A percentile compares a stretch with the other conserved stretches of the same genome.
phyloP scores from a whole-genome alignment of 768 basidiomycete genomes.

The Suillus discolor region DNA sequence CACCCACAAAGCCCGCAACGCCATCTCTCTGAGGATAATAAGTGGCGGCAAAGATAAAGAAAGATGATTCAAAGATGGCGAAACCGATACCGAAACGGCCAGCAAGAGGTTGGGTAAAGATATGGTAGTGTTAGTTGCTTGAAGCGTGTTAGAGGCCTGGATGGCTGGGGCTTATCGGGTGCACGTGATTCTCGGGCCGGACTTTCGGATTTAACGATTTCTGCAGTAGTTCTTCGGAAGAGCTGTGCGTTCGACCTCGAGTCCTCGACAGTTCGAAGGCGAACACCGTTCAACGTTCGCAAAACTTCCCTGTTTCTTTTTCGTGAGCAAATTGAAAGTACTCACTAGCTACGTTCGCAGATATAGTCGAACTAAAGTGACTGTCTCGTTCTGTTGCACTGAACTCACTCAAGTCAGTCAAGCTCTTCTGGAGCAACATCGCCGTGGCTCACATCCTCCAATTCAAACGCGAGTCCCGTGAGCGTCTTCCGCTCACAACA shows the following conservation, averaged over 20 bases:
- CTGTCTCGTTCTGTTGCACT: not conserved
- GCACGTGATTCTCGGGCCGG: too few species aligned
- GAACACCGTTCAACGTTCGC: not conserved
- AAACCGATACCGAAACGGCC: not conserved
- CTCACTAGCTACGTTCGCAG: not conserved
- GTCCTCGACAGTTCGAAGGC: not conserved
- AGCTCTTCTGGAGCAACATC: conserved; percentile 26
- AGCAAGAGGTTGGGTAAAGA: not conserved
- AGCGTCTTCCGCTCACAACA: conserved; percentile 44
- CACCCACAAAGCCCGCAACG: not conserved
- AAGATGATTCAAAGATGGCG: not conserved
- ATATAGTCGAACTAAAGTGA: not conserved
- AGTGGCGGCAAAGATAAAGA: not conserved
- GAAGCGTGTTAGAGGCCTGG: too few species aligned
- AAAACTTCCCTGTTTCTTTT: not conserved
- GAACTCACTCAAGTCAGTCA: conserved; percentile 6
- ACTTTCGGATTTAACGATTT: too few species aligned
- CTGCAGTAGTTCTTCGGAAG: too few species aligned
- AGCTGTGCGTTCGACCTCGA: too few species aligned
- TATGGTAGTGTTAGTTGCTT: not conserved
- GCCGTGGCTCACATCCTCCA: conserved; percentile 32
- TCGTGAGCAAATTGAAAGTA: not conserved
- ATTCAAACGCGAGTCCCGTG: conserved; percentile 30
- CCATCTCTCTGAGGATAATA: not conserved
- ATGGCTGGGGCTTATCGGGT: too few species aligned